Evolutionary conservation across 2,329 filamentous ascomycete genomes (phyloP).

Genomic region (Ascochyta clinopodiicola): DNA sequence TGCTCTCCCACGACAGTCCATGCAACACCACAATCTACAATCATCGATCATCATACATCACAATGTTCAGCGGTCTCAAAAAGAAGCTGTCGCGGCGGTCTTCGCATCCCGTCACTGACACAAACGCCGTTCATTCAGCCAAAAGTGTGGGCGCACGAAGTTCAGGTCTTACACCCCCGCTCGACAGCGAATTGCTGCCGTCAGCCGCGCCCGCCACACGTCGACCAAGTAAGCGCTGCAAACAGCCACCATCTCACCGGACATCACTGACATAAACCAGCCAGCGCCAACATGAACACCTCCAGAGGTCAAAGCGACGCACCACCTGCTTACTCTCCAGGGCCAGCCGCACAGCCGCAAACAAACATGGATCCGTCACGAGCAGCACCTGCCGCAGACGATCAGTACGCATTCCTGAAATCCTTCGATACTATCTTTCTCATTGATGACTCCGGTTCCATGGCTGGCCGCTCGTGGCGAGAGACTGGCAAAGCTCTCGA

Average conservation of each 20-base stretch:
- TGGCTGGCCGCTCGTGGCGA: constrained; percentile 77
- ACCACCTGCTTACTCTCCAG: constrained; percentile 51
- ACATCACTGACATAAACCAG: constrained; percentile 23
- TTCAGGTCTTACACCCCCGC: constrained; percentile 25
- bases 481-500: constrained; percentile 75
- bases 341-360: constrained; percentile 23
- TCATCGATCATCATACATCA: constrained; percentile 1
- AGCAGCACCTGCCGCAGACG: constrained; percentile 55
- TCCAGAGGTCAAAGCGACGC: constrained; percentile 45
- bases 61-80: constrained; percentile 34
- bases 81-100: constrained; percentile 30
- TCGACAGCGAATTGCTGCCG: constrained; percentile 26
- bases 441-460: constrained; percentile 90
- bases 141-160: constrained; percentile 17
- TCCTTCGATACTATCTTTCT: constrained; percentile 88
- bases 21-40: not conserved
- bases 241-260: not conserved
- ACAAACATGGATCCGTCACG: constrained; percentile 1
- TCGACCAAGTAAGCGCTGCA: constrained; percentile 45
- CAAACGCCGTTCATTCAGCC: not conserved
- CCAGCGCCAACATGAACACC: constrained; percentile 35
- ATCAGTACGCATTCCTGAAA: constrained; percentile 76
- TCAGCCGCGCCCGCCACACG: constrained; percentile 44
- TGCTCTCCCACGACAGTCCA: constrained; percentile 7
- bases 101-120: constrained; percentile 21